phyloP scores from a whole-genome alignment of 306 rosid genomes.

The Trifolium repens region DNA sequence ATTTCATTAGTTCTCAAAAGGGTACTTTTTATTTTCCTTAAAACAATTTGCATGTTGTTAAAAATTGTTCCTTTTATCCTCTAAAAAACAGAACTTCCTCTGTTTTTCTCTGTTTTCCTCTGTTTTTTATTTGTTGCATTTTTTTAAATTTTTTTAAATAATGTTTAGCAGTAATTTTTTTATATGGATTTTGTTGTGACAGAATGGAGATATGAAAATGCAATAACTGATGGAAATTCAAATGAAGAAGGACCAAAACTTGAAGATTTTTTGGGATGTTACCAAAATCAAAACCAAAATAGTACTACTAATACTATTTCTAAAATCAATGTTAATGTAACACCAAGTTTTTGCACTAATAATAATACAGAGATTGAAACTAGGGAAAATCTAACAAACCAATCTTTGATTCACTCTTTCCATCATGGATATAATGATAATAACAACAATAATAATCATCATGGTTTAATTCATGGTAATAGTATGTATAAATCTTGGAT shows the following conservation, averaged over 20 bases:
- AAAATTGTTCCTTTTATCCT: conserved; percentile 20
- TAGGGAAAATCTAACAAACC: conserved; percentile 48
- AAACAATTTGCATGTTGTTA: conserved; percentile 45
- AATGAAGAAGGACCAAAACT: conserved; percentile 82
- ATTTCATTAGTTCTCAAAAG: neutral
- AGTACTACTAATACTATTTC: conserved; percentile 36
- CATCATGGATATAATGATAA: conserved; percentile 46
- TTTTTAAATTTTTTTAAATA: neutral
- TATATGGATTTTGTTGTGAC: neutral
- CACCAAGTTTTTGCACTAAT: conserved; percentile 55
- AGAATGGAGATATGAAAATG: conserved; percentile 86
- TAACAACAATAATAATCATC: conserved; percentile 50
- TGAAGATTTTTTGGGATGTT: conserved; percentile 93
- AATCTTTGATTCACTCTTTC: conserved; percentile 52
- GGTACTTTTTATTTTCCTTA: conserved; percentile 12
- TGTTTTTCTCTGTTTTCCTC: conserved; percentile 20
- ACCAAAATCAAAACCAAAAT: conserved; percentile 63
- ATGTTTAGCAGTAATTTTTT: conserved; percentile 3
- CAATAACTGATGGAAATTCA: conserved; percentile 55
- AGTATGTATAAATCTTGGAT: conserved; percentile 79
- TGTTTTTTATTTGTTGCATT: neutral
- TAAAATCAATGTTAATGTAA: conserved; percentile 63
- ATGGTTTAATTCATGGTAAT: conserved; percentile 49
- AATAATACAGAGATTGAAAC: conserved; percentile 45
- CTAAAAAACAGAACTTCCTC: neutral